Evolutionary conservation across 2,329 filamentous ascomycete species (phyloP).

Genomic region (Lasiodiplodia hormozganensis): DNA sequence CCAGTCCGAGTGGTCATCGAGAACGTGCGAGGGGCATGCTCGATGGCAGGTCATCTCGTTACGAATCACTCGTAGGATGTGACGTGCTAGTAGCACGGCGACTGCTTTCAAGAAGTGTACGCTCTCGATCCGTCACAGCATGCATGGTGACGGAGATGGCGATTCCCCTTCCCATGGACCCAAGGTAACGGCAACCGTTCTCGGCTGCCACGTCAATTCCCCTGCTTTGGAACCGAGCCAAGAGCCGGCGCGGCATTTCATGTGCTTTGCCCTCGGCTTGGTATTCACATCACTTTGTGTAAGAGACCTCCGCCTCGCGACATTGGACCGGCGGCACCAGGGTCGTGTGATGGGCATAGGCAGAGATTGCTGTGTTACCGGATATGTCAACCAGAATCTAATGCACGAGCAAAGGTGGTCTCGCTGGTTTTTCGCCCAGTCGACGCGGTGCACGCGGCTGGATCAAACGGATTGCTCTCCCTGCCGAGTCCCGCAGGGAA

Average conservation of each 20-base stretch:
- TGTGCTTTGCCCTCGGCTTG: not conserved
- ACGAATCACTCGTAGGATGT: not conserved
- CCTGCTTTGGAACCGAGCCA: not conserved
- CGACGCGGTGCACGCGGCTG: not conserved
- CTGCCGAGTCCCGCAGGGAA: not conserved
- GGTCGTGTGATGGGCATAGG: not conserved
- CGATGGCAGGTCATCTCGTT: not conserved
- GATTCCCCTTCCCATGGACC: not conserved
- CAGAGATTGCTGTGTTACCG: slow-evolving; percentile 3
- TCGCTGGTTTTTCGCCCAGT: not conserved
- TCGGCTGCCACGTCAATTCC: slow-evolving; percentile 6
- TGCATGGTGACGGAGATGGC: not conserved
- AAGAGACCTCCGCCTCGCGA: not conserved
- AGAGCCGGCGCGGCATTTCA: not conserved
- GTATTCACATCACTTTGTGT: not conserved
- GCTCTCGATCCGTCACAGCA: not conserved
- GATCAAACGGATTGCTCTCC: not conserved
- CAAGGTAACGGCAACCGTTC: not conserved
- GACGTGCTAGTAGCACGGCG: not conserved
- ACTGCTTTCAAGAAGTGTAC: not conserved
- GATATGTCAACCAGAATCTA: not conserved
- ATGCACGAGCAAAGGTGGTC: not conserved
- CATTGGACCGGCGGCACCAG: not conserved
- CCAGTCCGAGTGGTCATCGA: not conserved
- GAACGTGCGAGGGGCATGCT: not conserved